Conservation (phyloP, 345 rosid genomes). For the Trapa bicornis region DNA sequence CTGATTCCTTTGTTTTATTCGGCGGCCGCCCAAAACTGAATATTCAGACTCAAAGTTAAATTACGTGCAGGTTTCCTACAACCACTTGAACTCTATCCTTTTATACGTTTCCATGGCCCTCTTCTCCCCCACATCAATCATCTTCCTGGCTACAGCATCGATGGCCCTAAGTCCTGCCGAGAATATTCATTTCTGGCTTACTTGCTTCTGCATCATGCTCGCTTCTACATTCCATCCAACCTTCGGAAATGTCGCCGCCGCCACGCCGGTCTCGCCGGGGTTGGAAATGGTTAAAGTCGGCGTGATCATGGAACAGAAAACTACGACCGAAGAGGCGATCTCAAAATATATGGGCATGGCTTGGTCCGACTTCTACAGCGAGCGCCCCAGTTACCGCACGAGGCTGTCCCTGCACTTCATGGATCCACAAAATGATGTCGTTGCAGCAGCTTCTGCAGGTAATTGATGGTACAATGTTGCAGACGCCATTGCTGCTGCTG, state of each 20-base stretch:
- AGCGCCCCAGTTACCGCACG: slow-evolving; percentile 9
- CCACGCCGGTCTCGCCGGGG: not conserved
- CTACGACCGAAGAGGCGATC: slow-evolving; percentile 4
- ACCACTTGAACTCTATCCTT: no score
- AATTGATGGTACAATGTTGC: no score
- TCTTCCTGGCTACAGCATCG: no score
- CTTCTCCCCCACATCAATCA: no score
- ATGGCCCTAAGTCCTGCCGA: not conserved
- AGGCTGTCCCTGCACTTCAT: slow-evolving; percentile 5
- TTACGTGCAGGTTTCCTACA: no score
- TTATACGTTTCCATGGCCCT: no score
- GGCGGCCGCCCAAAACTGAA: no score
- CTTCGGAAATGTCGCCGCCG: not conserved
- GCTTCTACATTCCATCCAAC: not conserved
- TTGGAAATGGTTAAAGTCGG: slow-evolving; percentile 11
- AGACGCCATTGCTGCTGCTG: no score
- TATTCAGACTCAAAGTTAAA: no score
- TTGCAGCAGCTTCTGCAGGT: slow-evolving; percentile 17
- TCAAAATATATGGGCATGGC: slow-evolving; percentile 13
- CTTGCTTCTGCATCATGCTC: not conserved
- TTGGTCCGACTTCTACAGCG: slow-evolving; percentile 12
- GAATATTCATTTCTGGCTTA: not conserved
- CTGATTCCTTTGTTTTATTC: no score
- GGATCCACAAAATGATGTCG: slow-evolving; percentile 3
- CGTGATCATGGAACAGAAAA: slow-evolving; percentile 8